Percentiles rank a stretch among this genome's conserved stretches.
phyloP scores from a whole-genome alignment of 2,329 filamentous ascomycete species.

The Cladosporium sphaerospermum region DNA sequence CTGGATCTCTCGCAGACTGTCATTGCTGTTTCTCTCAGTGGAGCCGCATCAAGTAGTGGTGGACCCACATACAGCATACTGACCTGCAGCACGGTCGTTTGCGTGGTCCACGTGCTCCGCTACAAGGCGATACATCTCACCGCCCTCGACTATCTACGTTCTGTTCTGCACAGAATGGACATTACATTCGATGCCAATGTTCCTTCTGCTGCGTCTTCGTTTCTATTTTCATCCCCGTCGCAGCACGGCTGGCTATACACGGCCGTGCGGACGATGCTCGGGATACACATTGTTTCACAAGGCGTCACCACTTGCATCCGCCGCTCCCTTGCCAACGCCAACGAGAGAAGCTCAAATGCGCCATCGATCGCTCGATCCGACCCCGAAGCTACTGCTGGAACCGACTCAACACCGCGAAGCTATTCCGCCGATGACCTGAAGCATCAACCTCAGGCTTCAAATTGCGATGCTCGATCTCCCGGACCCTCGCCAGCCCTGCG shows the following conservation, averaged over 20 bases:
- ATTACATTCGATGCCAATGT: conserved; percentile 26
- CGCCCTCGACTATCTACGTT: conserved; percentile 32
- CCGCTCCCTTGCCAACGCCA: conserved; percentile 30
- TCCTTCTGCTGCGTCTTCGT: conserved; percentile 25
- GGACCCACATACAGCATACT: conserved; percentile 66
- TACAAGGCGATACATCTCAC: conserved; percentile 45
- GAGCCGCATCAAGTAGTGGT: conserved; percentile 64
- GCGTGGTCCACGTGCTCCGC: conserved; percentile 43
- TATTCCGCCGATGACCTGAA: conserved; percentile 20
- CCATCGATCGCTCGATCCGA: conserved; percentile 26
- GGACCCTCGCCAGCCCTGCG: conserved; percentile 46
- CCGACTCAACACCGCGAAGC: conserved; percentile 12
- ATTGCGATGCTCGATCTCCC: conserved; percentile 45
- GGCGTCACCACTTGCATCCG: conserved; percentile 31
- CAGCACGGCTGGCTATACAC: conserved; percentile 29
- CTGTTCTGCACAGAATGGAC: conserved; percentile 31
- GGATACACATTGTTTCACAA: conserved; percentile 33
- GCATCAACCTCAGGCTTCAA: conserved; percentile 22
- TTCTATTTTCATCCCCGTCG: conserved; percentile 23
- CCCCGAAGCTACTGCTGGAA: conserved; percentile 24
- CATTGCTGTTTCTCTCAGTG: conserved; percentile 83
- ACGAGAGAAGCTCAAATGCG: conserved; percentile 27
- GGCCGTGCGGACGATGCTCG: conserved; percentile 28
- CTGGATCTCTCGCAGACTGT: conserved; percentile 88
- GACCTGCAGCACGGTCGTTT: conserved; percentile 64